Conservation (phyloP, 106 monocot genomes). For the Gastrodia elata region DNA sequence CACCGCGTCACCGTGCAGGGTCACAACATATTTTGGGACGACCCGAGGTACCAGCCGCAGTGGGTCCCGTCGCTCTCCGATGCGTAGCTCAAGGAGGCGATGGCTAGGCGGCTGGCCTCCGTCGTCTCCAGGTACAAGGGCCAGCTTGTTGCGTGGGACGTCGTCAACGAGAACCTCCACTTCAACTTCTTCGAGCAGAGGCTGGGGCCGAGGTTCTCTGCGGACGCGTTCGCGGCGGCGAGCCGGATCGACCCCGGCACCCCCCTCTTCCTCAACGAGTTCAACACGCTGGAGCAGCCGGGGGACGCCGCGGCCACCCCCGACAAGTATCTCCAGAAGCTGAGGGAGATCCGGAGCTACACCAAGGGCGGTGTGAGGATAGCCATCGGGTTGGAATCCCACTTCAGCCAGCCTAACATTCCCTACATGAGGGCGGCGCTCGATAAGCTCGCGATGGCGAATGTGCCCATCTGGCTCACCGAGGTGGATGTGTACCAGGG, state of each 20-base stretch:
- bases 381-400: slow-evolving; percentile 63
- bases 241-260: slow-evolving; percentile 31
- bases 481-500: slow-evolving; percentile 49
- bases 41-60: slow-evolving; percentile 18
- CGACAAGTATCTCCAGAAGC: slow-evolving; percentile 40
- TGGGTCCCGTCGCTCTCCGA: slow-evolving; percentile 40
- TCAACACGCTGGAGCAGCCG: slow-evolving; percentile 58
- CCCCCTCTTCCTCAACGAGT: slow-evolving; percentile 74
- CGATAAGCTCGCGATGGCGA: slow-evolving; percentile 37
- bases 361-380: slow-evolving; percentile 14
- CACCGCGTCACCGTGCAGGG: slow-evolving; percentile 48
- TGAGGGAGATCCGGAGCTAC: slow-evolving; percentile 25
- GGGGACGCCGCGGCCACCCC: slow-evolving; percentile 24
- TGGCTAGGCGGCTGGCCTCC: slow-evolving; percentile 24
- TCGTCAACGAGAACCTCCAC: slow-evolving; percentile 79
- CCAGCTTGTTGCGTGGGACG: slow-evolving; percentile 72
- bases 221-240: slow-evolving; percentile 22
- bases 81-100: slow-evolving; percentile 30
- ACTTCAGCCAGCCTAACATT: slow-evolving; percentile 54
- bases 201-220: slow-evolving; percentile 31
- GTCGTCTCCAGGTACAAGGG: slow-evolving; percentile 49
- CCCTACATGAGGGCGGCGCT: slow-evolving; percentile 65
- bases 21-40: slow-evolving; percentile 81
- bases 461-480: slow-evolving; percentile 73
- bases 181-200: slow-evolving; percentile 43